Conservation (phyloP, 768 basidiomycete species). For the Macrocybe gigantea region DNA sequence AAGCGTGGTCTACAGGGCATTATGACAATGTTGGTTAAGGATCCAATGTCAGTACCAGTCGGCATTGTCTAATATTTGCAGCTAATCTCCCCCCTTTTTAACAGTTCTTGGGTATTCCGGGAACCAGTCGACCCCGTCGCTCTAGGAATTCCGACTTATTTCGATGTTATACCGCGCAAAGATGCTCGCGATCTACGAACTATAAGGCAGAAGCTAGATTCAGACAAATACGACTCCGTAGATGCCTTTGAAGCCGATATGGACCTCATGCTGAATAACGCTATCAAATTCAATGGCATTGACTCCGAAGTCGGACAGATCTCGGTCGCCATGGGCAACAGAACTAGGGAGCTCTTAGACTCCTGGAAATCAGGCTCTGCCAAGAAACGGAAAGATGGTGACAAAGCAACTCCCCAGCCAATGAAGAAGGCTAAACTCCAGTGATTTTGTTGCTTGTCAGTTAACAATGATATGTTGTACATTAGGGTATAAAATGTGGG, state of each 20-base stretch:
- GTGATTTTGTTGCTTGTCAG: slow-evolving; percentile 16
- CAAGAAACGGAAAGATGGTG: slow-evolving; percentile 76
- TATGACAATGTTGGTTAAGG: slow-evolving; percentile 63
- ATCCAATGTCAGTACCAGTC: slow-evolving; percentile 48
- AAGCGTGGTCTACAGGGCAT: slow-evolving; percentile 72
- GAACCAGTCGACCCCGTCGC: slow-evolving; percentile 86
- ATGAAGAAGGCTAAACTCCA: slow-evolving; percentile 62
- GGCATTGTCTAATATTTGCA: background rate
- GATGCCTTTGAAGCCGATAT: slow-evolving; percentile 83
- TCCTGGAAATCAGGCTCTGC: slow-evolving; percentile 38
- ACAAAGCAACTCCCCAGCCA: slow-evolving; percentile 57
- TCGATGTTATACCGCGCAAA: slow-evolving; percentile 77
- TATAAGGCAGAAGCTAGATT: slow-evolving; percentile 76
- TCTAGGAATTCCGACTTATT: slow-evolving; percentile 83
- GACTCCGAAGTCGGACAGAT: slow-evolving; percentile 75
- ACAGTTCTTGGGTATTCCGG: slow-evolving; percentile 71
- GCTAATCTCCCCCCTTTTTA: slow-evolving; percentile 5
- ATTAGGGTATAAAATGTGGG: background rate
- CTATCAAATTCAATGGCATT: slow-evolving; percentile 80
- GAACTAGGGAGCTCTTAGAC: slow-evolving; percentile 47
- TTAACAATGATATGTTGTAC: background rate
- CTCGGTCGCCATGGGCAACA: slow-evolving; percentile 43
- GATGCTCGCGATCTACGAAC: slow-evolving; percentile 83
- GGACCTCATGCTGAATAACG: slow-evolving; percentile 84
- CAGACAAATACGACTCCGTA: slow-evolving; percentile 73